These are phyloP conservation scores for Aspergillus aculeatinus DNA, from an alignment of 2,329 filamentous ascomycete species.

Conservation along the genomic window DNA sequence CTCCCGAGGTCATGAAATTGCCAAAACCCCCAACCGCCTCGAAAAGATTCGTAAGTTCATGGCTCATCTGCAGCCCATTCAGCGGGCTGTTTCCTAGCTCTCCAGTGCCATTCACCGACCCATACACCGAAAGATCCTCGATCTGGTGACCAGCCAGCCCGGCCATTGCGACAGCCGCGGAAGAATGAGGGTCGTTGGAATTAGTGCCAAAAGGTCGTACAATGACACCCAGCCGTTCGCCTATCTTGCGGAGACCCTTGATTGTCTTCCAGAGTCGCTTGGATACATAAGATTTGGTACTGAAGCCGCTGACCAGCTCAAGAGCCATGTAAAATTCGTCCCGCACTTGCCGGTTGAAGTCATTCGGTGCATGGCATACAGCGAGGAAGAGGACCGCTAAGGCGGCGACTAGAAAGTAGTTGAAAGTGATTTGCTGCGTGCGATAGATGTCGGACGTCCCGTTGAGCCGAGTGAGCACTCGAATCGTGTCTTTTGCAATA, in stretches of 20 bases:
- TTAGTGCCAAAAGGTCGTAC: constrained; percentile 39
- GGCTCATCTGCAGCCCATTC: constrained; percentile 59
- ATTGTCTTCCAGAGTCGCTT: constrained; percentile 65
- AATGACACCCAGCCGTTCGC: constrained; percentile 59
- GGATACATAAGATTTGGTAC: constrained; percentile 60
- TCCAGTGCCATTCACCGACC: constrained; percentile 34
- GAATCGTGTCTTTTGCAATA: constrained; percentile 65
- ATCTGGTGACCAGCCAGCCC: constrained; percentile 63
- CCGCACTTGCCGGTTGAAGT: constrained; percentile 60
- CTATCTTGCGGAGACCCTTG: constrained; percentile 62
- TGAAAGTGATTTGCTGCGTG: constrained; percentile 64
- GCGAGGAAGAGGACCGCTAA: constrained; percentile 64
- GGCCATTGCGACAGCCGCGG: constrained; percentile 65
- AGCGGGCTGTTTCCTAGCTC: constrained; percentile 55
- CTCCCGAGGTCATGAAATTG: constrained; percentile 36
- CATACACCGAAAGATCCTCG: constrained; percentile 56
- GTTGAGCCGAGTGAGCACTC: constrained; percentile 60
- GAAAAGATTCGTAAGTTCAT: constrained; percentile 63
- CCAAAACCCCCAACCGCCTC: constrained; percentile 60
- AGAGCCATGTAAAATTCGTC: constrained; percentile 68
- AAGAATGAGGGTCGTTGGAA: constrained; percentile 57
- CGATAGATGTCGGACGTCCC: constrained; percentile 63
- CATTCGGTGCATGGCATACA: constrained; percentile 61
- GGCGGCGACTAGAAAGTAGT: constrained; percentile 65
- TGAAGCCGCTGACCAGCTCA: constrained; percentile 62